Evolutionary conservation across 169 alveolate species (phyloP), one percentile per base, ranked within the genome.

Genomic region (Cardiosporidium cionae): DNA sequence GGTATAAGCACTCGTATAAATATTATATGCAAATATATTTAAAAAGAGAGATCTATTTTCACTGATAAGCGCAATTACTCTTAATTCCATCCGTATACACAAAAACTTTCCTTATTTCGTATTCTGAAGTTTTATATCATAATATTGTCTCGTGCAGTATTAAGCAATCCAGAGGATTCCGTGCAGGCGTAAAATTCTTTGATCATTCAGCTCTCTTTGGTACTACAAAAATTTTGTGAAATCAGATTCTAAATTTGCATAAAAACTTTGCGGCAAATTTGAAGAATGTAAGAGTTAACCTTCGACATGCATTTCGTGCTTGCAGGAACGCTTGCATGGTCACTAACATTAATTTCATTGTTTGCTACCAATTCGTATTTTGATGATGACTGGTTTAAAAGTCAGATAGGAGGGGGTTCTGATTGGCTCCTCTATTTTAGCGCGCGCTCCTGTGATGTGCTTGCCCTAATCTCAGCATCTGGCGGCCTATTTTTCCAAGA

Each of bases 151-250:
- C 22, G 32, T 76, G 7, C 72, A 89, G 95, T 67, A 90, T 90
- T 70, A 89, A 89, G 75, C 94, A 90, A 44, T 86, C 92, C 32
- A 86, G 95, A 36, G 95, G 95, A 25, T 90, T 85, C 79, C 81
- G 94, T 32, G 90, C 92, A 7, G 95, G 95, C 27, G 87, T 91
- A 63, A 90, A 90, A 72, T 89, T 89, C 66, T 52, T 89, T 52
- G 86, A 84, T 31, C 93, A 87, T 74, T 94, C 94, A 34, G 84
- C 95, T 34, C 86, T 92, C n/a, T 80, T 90, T 81, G 95, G 90
- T 65, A 54, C 4, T 54, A n/a, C n/a, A n/a, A n/a, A n/a, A n/a
- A n/a, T n/a, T n/a, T n/a, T n/a, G n/a, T n/a, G n/a, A n/a, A n/a
- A n/a, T n/a, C n/a, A n/a, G n/a, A n/a, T n/a, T n/a, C n/a, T n/a